These are phyloP conservation scores for Bathelium albidoporum DNA, from an alignment of 495 filamentous ascomycete species.

Conservation along the genomic window DNA sequence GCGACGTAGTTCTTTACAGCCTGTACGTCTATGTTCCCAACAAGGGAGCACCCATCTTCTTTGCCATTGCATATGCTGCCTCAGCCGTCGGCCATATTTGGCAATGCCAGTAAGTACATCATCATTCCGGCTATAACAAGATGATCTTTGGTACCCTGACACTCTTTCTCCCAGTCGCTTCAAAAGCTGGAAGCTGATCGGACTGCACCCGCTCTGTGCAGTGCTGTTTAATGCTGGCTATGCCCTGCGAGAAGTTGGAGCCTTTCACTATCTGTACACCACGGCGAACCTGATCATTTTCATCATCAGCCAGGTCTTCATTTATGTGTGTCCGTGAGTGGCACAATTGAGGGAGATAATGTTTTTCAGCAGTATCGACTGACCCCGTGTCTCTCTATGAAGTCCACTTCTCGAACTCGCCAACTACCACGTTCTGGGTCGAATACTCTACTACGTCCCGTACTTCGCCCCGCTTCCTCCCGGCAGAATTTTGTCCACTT, in stretches of 20 bases:
- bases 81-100: neutral
- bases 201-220: conserved; percentile 41
- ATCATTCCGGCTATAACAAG: neutral
- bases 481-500: conserved; percentile 58
- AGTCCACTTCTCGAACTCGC: conserved; percentile 59
- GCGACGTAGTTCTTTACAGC: conserved; percentile 6
- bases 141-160: neutral
- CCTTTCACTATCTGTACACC: conserved; percentile 39
- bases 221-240: conserved; percentile 48
- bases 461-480: conserved; percentile 64
- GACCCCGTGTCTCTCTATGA: neutral
- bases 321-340: conserved; percentile 55
- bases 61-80: conserved; percentile 5
- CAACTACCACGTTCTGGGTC: conserved; percentile 62
- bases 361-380: conserved; percentile 4
- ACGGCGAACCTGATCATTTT: conserved; percentile 42
- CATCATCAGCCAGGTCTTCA: conserved; percentile 51
- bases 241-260: conserved; percentile 44
- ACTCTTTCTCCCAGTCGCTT: conserved; percentile 30
- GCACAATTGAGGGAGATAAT: neutral
- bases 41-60: conserved; percentile 13
- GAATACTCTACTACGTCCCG: conserved; percentile 63
- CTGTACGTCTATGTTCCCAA: conserved; percentile 10
- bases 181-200: conserved; percentile 44
- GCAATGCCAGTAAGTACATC: neutral